Evolutionary conservation across 108 stramenopile species (phyloP), one percentile per base, ranked within the genome.

Genomic region (Pseudonitzschia delicatissima): DNA sequence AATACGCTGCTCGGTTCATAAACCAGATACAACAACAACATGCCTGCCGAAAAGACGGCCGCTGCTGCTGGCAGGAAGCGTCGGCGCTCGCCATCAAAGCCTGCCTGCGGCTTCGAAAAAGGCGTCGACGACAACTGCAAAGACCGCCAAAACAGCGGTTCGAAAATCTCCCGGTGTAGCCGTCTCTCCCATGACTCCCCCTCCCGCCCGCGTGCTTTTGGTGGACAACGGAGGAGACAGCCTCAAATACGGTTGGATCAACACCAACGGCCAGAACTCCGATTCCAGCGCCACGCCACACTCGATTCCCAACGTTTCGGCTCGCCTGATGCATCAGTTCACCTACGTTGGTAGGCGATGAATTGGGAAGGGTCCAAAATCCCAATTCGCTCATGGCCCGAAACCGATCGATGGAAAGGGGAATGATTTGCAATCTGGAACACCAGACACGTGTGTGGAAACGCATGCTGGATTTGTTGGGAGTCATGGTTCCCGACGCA

Each of bases 141-240:
- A n/a, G n/a, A n/a, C n/a, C n/a, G n/a, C n/a, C n/a, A n/a, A n/a
- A n/a, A n/a, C n/a, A n/a, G n/a, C n/a, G n/a, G n/a, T n/a, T n/a
- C n/a, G n/a, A n/a, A n/a, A n/a, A n/a, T n/a, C n/a, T n/a, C n/a
- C n/a, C n/a, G n/a, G n/a, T n/a, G n/a, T n/a, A n/a, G n/a, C n/a
- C n/a, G n/a, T n/a, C n/a, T n/a, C n/a, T n/a, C n/a, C n/a, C n/a
- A 29, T 20, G 26, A 31, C 66, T 32, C 58, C 57, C 23, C 62
- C 81, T 17, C 81, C 81, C 4, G 57, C 81, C 2, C 66, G 57
- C 4, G 70, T 66, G n/a, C 52, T 83, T 57, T 69, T 92, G 33
- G 79, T 92, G n/a, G 91, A 92, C 76, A 92, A 90, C 69, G 91
- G 91, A 21, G 91, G 91, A 12, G 81, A 83, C 74, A 82, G 76